Base-by-base conservation (phyloP, 305 asterid species). In the Fraxinus greggii region DNA sequence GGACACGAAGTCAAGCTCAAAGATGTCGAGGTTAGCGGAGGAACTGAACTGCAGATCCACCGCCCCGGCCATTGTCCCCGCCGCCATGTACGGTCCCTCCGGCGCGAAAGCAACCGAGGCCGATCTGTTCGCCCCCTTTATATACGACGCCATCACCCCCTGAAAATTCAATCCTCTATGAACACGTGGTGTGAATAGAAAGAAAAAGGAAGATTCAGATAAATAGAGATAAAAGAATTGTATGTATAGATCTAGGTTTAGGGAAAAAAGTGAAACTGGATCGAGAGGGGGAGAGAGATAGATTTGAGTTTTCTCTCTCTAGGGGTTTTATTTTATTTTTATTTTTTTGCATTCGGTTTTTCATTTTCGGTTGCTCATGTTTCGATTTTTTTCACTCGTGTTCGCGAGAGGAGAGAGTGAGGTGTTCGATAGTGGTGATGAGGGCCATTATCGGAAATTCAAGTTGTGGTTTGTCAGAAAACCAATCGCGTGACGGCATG, bases 31-130 rank as follows among this genome's bases (percentile, higher is more conserved):
- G 90, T 94, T 94, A 15, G 99, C 98, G 5, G 95, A 90, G 7
- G 99, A 96, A 83, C 99, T 96, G 90, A 96, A 96, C 70, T 91
- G 93, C 88, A 94, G 91, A 93, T 96, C 99, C 86, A 96, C 99
- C 78, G 99, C 99, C 82, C 99, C 99, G 0, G 99, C 98, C 98
- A 94, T 96, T 88, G 99, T 96, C 51, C 98, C 99, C 59, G 98
- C 97, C 12, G 98, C 98, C 90, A 96, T 78, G 88, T 92, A 94
- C 59, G 92, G 89, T 32, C 92, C 97, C 26, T 91, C 98, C 82
- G 98, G 98, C 80, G 98, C 86, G 88, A 96, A 93, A 84, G 97
- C 98, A 87, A 93, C 90, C 89, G 95, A 88, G 67, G 99, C 99
- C 92, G 98, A 95, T 94, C 97, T 87, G 93, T 90, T 90, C 87